Percentiles rank a stretch among this genome's conserved stretches.
phyloP scores from a whole-genome alignment of 768 basidiomycete species.

The Chalciporus sphaerocephalus region DNA sequence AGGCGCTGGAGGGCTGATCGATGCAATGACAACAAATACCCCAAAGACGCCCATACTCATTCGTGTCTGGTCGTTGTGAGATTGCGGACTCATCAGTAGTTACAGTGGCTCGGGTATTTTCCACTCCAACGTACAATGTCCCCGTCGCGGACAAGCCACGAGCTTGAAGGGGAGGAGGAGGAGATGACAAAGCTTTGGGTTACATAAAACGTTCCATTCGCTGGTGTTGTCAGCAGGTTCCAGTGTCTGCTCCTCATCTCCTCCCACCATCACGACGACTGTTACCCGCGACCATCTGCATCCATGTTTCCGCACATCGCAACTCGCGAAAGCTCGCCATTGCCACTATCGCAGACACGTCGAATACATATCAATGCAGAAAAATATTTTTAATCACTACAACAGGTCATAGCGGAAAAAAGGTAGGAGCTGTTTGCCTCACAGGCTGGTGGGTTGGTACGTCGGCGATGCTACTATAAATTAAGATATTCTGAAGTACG shows the following conservation, averaged over 20 bases:
- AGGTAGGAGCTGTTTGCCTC: background rate
- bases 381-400: slow-evolving; percentile 9
- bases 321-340: background rate
- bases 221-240: slow-evolving; percentile 33
- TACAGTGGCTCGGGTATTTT: no score
- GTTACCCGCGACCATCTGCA: background rate
- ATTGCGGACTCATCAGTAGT: no score
- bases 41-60: no score
- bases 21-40: no score
- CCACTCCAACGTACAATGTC: background rate
- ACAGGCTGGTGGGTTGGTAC: slow-evolving; percentile 7
- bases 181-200: slow-evolving; percentile 34
- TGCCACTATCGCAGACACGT: background rate
- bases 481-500: slow-evolving; percentile 2
- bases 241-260: slow-evolving; percentile 26
- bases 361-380: slow-evolving; percentile 1
- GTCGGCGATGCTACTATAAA: slow-evolving; percentile 6
- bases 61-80: no score
- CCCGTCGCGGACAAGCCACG: background rate
- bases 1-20: no score
- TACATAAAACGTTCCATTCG: slow-evolving; percentile 32
- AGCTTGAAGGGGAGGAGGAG: slow-evolving; percentile 2
- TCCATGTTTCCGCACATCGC: background rate
- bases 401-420: slow-evolving; percentile 9
- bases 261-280: slow-evolving; percentile 31